Evolutionary conservation across 148 eudicot genomes (phyloP).

Genomic region (Rhododendron kiyosumense): DNA sequence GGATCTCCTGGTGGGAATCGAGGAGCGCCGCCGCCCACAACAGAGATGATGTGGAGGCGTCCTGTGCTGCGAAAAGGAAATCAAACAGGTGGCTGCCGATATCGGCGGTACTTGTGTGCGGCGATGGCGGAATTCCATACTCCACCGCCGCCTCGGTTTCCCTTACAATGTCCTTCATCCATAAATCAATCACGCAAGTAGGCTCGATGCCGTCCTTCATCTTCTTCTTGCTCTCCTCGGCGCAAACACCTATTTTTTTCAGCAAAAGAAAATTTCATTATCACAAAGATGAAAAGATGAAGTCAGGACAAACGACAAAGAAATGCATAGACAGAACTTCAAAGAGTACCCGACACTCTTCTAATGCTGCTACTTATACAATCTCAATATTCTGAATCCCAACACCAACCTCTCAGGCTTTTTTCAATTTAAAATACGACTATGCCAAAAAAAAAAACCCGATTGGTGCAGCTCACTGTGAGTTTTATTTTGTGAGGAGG

Average conservation of each 20-base stretch:
- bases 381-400: too few relatives aligned
- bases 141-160: slow-evolving; percentile 27
- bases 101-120: slow-evolving; percentile 26
- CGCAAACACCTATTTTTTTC: slow-evolving; percentile 32
- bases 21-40: slow-evolving; percentile 74
- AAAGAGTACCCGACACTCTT: too few relatives aligned
- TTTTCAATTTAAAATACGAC: too few relatives aligned
- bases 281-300: background rate
- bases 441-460: too few relatives aligned
- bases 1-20: slow-evolving; percentile 60
- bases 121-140: slow-evolving; percentile 21
- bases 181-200: slow-evolving; percentile 61
- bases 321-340: too few relatives aligned
- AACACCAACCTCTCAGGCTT: too few relatives aligned
- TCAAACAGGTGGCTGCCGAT: slow-evolving; percentile 67
- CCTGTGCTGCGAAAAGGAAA: slow-evolving; percentile 77
- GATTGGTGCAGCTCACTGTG: too few relatives aligned
- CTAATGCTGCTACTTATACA: too few relatives aligned
- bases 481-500: too few relatives aligned
- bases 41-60: slow-evolving; percentile 77
- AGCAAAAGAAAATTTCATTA: too few relatives aligned
- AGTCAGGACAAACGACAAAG: too few relatives aligned
- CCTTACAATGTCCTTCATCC: slow-evolving; percentile 62
- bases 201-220: slow-evolving; percentile 50
- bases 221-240: slow-evolving; percentile 33